Evolutionary conservation across 768 basidiomycete species (phyloP).

Genomic region (Boletales sp.): DNA sequence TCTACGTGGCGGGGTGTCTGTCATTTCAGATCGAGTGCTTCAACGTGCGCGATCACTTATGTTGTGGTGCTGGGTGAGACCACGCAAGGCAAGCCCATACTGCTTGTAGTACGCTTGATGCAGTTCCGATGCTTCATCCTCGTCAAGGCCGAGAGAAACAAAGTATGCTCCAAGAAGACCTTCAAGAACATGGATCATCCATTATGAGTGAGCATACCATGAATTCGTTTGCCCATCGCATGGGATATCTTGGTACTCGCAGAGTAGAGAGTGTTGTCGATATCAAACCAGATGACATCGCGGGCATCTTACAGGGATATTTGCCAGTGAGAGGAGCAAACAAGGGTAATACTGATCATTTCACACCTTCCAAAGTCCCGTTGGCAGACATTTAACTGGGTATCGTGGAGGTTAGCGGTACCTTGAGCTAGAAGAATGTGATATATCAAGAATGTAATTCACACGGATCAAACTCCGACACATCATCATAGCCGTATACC

Average conservation of each 20-base stretch:
- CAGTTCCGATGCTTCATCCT: slow-evolving; percentile 65
- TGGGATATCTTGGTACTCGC: slow-evolving; percentile 70
- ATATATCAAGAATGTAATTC: slow-evolving; percentile 22
- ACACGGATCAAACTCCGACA: slow-evolving; percentile 25
- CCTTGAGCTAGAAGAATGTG: not conserved
- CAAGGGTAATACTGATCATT: not conserved
- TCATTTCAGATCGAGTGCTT: not conserved
- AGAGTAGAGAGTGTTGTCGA: slow-evolving; percentile 87
- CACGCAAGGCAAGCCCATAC: slow-evolving; percentile 81
- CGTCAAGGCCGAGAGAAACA: slow-evolving; percentile 59
- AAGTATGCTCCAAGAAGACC: slow-evolving; percentile 58
- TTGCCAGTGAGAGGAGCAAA: not conserved
- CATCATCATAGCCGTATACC: slow-evolving; percentile 8
- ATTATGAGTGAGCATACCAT: slow-evolving; percentile 42
- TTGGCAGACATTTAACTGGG: slow-evolving; percentile 25
- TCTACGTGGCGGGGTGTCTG: slow-evolving; percentile 40
- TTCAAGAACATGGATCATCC: not conserved
- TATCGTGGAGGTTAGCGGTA: slow-evolving; percentile 15
- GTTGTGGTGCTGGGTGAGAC: slow-evolving; percentile 70
- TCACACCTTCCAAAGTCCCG: slow-evolving; percentile 24
- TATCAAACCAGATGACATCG: slow-evolving; percentile 73
- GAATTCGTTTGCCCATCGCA: slow-evolving; percentile 77
- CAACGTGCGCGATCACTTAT: slow-evolving; percentile 46
- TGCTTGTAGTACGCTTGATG: slow-evolving; percentile 73
- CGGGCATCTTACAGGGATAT: slow-evolving; percentile 44